Base-by-base conservation (phyloP, 2,329 filamentous ascomycete species). In the Colletotrichum sp. region DNA sequence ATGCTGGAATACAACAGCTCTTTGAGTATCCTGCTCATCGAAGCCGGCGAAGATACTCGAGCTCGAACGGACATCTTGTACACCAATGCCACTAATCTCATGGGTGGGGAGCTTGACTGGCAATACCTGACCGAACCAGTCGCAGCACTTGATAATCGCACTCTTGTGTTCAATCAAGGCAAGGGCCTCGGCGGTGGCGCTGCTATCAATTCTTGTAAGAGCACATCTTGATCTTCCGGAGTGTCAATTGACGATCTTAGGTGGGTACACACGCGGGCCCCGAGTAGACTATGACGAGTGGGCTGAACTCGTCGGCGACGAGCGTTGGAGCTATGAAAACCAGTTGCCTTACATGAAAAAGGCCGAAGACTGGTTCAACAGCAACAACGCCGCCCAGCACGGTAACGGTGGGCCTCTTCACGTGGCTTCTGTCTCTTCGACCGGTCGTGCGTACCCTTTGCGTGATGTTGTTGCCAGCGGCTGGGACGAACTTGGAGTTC, bases 251-350 rank as follows among this genome's bases (percentile, higher is more conserved):
- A 34, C 18, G 12, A 28, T 63, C 9, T 30, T 18, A 71, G 85
- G 84, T 9, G 84, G 81, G 6, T 88, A 87, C 82, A 85, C 85
- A 24, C 86, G 88, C 28, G 88, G 88, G 3, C 82, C 85, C 26
- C 80, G 81, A 6, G 79, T 80, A 8, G 88, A 89, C 76, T 90
- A 87, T 76, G 84, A 90, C 24, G 81, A 84, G 63, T 90, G 88
- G 89, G 70, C 80, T 15, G 39, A 79, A 18, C 15, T 68, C 6
- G 70, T 73, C 10, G 70, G 70, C 32, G 69, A 76, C 28, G 57
- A 84, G 2, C 80, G 82, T 4, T 91, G 89, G 84, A 85, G 84
- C 73, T 89, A 87, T 74, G 80, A 87, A 5, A 84, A 84, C n/a
- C 83, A 72, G 44, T 70, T 76, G 3, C 70, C 70, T 26, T 76